A percentile compares a stretch with the other conserved stretches of the same genome.
Conservation (phyloP, 2,329 filamentous ascomycete species). For the Fusarium sulawesiense region DNA sequence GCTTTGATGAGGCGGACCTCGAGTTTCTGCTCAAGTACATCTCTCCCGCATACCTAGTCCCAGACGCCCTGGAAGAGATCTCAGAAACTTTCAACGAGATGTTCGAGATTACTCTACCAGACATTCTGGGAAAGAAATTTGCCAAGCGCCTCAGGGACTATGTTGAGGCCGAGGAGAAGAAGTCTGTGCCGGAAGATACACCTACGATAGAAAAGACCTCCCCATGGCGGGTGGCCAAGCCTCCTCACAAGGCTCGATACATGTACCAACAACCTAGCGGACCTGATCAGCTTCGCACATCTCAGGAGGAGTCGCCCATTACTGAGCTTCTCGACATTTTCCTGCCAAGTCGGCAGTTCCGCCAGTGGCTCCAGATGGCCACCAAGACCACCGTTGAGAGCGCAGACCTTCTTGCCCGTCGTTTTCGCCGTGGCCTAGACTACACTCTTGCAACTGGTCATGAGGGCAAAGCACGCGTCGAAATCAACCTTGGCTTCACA, state of each 20-base stretch:
- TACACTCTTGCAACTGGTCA: constrained; percentile 94
- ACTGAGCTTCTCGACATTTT: constrained; percentile 84
- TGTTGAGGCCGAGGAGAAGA: constrained; percentile 72
- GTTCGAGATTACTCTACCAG: constrained; percentile 83
- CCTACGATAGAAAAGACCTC: constrained; percentile 68
- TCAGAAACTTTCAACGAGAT: constrained; percentile 82
- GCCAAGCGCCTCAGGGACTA: constrained; percentile 76
- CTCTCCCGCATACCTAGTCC: constrained; percentile 88
- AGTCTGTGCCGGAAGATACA: constrained; percentile 59
- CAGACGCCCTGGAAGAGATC: constrained; percentile 87
- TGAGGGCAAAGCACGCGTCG: constrained; percentile 79
- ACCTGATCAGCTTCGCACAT: constrained; percentile 50
- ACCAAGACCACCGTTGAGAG: constrained; percentile 80
- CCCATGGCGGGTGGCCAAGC: constrained; percentile 80
- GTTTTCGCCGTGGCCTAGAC: constrained; percentile 87
- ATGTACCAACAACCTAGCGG: constrained; percentile 76
- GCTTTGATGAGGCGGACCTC: constrained; percentile 80
- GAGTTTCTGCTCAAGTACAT: constrained; percentile 93
- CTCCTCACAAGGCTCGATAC: constrained; percentile 95
- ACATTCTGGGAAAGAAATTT: constrained; percentile 84
- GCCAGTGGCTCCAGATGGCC: constrained; percentile 86
- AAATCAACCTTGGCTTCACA: constrained; percentile 88
- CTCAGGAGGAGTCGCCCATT: constrained; percentile 67
- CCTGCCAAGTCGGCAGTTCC: constrained; percentile 86
- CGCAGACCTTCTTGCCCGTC: constrained; percentile 82